These are phyloP conservation scores for Colletotrichum musae DNA, from an alignment of 2,329 filamentous ascomycete species.

Conservation along the genomic window DNA sequence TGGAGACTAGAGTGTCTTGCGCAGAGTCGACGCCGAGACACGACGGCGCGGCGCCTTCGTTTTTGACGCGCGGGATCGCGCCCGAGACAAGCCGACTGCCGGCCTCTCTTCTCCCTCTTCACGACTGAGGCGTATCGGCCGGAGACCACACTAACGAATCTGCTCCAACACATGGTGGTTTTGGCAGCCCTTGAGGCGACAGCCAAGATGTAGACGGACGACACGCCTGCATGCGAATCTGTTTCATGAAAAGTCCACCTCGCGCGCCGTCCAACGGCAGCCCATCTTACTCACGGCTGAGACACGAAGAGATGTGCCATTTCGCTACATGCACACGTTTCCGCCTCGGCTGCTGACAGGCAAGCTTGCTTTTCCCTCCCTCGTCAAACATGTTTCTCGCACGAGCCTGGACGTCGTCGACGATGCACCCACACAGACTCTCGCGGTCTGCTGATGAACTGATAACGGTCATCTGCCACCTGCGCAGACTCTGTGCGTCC, in stretches of 20 bases:
- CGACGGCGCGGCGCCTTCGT: constrained; percentile 23
- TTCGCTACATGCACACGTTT: constrained; percentile 23
- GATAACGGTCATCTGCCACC: constrained; percentile 10
- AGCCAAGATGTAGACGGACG: constrained; percentile 5
- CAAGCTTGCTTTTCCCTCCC: constrained; percentile 30
- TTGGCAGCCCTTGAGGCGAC: background rate
- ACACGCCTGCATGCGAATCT: constrained; percentile 14
- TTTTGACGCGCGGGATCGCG: constrained; percentile 24
- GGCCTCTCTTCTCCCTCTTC: background rate
- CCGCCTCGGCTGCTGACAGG: constrained; percentile 10
- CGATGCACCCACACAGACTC: constrained; percentile 31
- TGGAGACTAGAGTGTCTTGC: background rate
- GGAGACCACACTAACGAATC: background rate
- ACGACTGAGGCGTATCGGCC: background rate
- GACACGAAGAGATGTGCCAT: constrained; percentile 24
- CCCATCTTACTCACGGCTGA: constrained; percentile 16
- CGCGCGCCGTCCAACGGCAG: background rate
- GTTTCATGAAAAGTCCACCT: constrained; percentile 2
- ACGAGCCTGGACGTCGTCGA: constrained; percentile 12
- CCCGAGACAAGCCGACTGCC: constrained; percentile 27
- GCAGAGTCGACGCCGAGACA: constrained; percentile 32
- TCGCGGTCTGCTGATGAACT: constrained; percentile 4
- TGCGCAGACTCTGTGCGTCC: background rate
- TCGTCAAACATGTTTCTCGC: constrained; percentile 23
- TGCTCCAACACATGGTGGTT: constrained; percentile 8